These are phyloP conservation scores for Suaeda aralocaspica DNA, from an alignment of 148 eudicot genomes.

Conservation along the genomic window DNA sequence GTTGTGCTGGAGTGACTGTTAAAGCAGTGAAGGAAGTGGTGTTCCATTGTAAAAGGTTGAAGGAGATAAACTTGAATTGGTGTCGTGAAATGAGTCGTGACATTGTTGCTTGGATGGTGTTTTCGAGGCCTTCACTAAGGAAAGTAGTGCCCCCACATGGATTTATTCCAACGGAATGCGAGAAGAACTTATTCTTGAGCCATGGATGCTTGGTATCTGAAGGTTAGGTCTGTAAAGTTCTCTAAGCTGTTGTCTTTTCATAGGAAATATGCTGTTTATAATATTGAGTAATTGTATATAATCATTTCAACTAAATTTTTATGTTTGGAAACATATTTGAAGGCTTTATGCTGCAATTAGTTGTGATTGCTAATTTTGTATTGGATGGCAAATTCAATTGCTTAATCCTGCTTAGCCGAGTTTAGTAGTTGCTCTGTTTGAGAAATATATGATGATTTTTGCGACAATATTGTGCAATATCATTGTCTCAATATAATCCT, in stretches of 20 bases:
- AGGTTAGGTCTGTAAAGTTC: slow-evolving; percentile 22
- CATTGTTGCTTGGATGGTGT: slow-evolving; percentile 42
- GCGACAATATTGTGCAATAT: not conserved
- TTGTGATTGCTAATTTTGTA: not conserved
- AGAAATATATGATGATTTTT: not conserved
- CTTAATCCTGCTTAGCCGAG: not conserved
- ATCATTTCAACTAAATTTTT: not conserved
- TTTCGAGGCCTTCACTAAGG: slow-evolving; percentile 46
- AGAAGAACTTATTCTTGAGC: slow-evolving; percentile 35
- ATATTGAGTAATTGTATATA: not conserved
- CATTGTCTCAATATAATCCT: not conserved
- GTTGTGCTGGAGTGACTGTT: slow-evolving; percentile 41
- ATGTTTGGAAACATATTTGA: not conserved
- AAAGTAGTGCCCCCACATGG: slow-evolving; percentile 42
- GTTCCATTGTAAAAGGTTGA: slow-evolving; percentile 41
- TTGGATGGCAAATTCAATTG: not conserved
- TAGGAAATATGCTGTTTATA: slow-evolving; percentile 10
- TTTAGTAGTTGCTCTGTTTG: not conserved
- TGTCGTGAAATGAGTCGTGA: slow-evolving; percentile 35
- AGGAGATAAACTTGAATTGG: slow-evolving; percentile 43
- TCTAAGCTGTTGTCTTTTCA: slow-evolving; percentile 20
- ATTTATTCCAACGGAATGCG: slow-evolving; percentile 19
- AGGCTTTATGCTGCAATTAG: not conserved
- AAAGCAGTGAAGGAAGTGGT: slow-evolving; percentile 39
- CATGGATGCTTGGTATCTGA: slow-evolving; percentile 54